Evolutionary conservation across 83 land plant genomes (phyloP), one percentile per base, ranked within the genome.

Genomic region (Thuja plicata): DNA sequence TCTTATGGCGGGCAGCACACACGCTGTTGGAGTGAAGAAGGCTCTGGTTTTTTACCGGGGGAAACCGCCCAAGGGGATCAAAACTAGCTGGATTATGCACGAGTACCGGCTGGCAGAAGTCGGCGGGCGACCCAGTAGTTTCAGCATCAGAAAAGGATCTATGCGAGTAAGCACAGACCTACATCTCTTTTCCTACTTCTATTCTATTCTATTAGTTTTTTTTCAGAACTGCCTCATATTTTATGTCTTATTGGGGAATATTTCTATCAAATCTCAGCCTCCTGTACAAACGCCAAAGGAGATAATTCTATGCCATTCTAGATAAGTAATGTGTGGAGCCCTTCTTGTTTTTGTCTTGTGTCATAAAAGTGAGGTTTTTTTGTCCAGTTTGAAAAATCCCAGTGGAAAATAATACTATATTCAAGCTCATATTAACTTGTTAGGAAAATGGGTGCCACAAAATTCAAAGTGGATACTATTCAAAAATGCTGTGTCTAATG

Each of bases 61-160:
- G 5, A 84, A 54, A 17, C 86, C 86, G 3, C 86, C 86, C 21
- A 84, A 84, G 37, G 86, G 57, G 17, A 15, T 84, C 2, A 84
- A 84, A 84, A 84, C 57, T n/a, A 32, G 54, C 57, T 84, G 57
- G 57, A 84, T 84, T 84, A 84, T 84, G 86, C 86, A 84, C 12
- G 57, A 48, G 34, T 84, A 84, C 45, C 52, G 85, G 2, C 85
- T 83, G 1, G 57, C 55, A 0, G 50, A 83, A 2, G 35, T 32
- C 50, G 52, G 43, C 6, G 32, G 37, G 16, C 30, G 52, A 27
- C 5, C 52, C 17, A 83, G 15, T 27, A 83, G 16, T 83, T 46
- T n/a, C 1, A 48, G 34, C n/a, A 30, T 30, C 85, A 83, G 55
- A 13, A 83, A 83, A 27, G 85, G 85, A 83, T 83, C 85, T 52